A percentile compares a stretch with the other conserved stretches of the same genome.
Evolutionary conservation across 495 filamentous ascomycete genomes (phyloP).

Genomic region (Thermothielavioides terrestris): DNA sequence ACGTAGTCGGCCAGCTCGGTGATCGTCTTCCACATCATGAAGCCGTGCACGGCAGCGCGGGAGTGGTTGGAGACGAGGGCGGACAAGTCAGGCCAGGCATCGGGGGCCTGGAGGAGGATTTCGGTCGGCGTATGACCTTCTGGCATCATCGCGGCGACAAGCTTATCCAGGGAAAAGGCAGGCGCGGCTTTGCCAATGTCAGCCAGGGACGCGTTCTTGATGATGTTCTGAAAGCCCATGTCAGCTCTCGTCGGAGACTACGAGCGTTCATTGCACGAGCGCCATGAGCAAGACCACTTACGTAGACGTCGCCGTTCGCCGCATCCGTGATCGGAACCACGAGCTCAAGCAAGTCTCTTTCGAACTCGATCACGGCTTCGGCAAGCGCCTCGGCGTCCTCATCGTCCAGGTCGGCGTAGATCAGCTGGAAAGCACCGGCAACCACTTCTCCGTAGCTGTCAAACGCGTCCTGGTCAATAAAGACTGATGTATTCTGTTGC

Average conservation of each 20-base stretch:
- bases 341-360: not conserved
- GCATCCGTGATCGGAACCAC: not conserved
- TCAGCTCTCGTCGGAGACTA: too few species aligned
- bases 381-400: not conserved
- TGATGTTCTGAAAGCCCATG: slow-evolving; percentile 11
- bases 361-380: not conserved
- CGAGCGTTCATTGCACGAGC: too few species aligned
- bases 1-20: not conserved
- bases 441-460: slow-evolving; percentile 28
- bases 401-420: slow-evolving; percentile 1
- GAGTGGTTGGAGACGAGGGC: not conserved
- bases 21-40: not conserved
- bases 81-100: slow-evolving; percentile 8
- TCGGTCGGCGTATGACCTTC: slow-evolving; percentile 40
- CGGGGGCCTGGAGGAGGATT: slow-evolving; percentile 39
- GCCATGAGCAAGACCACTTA: too few species aligned
- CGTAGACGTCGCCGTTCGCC: not conserved
- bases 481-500: not conserved
- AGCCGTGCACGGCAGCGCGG: slow-evolving; percentile 1
- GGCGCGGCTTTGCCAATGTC: slow-evolving; percentile 47
- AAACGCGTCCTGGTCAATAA: slow-evolving; percentile 47
- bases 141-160: slow-evolving; percentile 47
- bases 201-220: slow-evolving; percentile 30
- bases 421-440: not conserved
- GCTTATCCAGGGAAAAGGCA: slow-evolving; percentile 42